phyloP scores from a whole-genome alignment of 495 filamentous ascomycete genomes.

The Gamarada debralockiae region DNA sequence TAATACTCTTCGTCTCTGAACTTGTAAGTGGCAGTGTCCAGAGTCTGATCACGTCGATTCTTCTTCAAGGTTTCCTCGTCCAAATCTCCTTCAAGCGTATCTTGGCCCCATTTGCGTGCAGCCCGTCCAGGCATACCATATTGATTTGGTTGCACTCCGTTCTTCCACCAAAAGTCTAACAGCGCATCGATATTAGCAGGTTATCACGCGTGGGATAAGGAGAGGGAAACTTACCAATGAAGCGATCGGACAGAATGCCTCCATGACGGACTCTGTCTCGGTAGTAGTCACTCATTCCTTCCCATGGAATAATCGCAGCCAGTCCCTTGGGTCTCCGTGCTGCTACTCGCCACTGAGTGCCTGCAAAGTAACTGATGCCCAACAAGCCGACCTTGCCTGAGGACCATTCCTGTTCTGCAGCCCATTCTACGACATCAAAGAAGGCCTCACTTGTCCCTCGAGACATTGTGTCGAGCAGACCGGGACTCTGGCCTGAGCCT shows the following conservation, averaged over 20 bases:
- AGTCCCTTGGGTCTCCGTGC: slow-evolving; percentile 34
- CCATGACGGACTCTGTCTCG: slow-evolving; percentile 44
- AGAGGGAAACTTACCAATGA: slow-evolving; percentile 44
- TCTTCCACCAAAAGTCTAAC: slow-evolving; percentile 44
- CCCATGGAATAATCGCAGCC: slow-evolving; percentile 42
- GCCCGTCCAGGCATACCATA: slow-evolving; percentile 47
- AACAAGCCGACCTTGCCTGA: slow-evolving; percentile 41
- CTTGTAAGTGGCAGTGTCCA: slow-evolving; percentile 48
- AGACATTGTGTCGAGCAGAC: slow-evolving; percentile 32
- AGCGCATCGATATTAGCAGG: no score
- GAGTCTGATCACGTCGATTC: slow-evolving; percentile 55
- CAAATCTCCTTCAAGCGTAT: slow-evolving; percentile 58
- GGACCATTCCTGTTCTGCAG: slow-evolving; percentile 39
- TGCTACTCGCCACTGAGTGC: slow-evolving; percentile 36
- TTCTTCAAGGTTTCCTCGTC: slow-evolving; percentile 43
- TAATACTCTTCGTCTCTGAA: slow-evolving; percentile 62
- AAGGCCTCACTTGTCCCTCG: slow-evolving; percentile 38
- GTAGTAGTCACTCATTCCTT: slow-evolving; percentile 38
- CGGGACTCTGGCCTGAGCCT: slow-evolving; percentile 36
- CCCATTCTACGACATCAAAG: slow-evolving; percentile 40
- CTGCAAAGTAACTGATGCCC: slow-evolving; percentile 34
- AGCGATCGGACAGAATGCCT: slow-evolving; percentile 58
- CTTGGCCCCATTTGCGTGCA: slow-evolving; percentile 42
- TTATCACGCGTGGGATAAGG: no score
- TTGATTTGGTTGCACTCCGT: slow-evolving; percentile 58